Evolutionary conservation across 129 eudicot species (phyloP).

Genomic region (Saussurea involucrata): DNA sequence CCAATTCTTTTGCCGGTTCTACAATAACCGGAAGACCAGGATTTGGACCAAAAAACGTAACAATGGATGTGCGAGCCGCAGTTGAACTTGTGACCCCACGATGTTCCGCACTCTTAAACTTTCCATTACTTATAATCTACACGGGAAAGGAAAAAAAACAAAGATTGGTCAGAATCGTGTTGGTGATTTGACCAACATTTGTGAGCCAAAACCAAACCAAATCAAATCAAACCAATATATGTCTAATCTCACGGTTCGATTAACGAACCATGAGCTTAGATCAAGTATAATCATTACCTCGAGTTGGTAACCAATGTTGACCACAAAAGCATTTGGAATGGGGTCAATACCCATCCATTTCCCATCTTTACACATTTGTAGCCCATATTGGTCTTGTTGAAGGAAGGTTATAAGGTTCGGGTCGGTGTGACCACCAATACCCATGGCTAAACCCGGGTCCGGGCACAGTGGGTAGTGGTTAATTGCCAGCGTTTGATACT

Average conservation of each 20-base stretch:
- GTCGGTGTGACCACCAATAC: slow-evolving; percentile 37
- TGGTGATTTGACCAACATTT: background rate
- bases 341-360: slow-evolving; percentile 47
- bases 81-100: slow-evolving; percentile 35
- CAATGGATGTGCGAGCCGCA: slow-evolving; percentile 44
- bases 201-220: no score
- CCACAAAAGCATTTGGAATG: slow-evolving; percentile 55
- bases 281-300: slow-evolving; percentile 16
- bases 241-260: background rate
- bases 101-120: slow-evolving; percentile 41
- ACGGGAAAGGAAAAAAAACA: background rate
- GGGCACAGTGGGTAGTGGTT: slow-evolving; percentile 47
- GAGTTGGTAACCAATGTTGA: slow-evolving; percentile 47
- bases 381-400: slow-evolving; percentile 44
- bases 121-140: slow-evolving; percentile 52
- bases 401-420: slow-evolving; percentile 45
- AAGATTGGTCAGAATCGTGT: background rate
- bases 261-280: background rate
- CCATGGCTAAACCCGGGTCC: slow-evolving; percentile 49
- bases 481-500: slow-evolving; percentile 19
- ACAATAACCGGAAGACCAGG: slow-evolving; percentile 17
- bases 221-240: background rate
- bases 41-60: slow-evolving; percentile 44
- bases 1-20: slow-evolving; percentile 42
- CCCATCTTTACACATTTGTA: slow-evolving; percentile 40